Conservation (phyloP, 2,329 filamentous ascomycete species). For the Diaporthe batatas region DNA sequence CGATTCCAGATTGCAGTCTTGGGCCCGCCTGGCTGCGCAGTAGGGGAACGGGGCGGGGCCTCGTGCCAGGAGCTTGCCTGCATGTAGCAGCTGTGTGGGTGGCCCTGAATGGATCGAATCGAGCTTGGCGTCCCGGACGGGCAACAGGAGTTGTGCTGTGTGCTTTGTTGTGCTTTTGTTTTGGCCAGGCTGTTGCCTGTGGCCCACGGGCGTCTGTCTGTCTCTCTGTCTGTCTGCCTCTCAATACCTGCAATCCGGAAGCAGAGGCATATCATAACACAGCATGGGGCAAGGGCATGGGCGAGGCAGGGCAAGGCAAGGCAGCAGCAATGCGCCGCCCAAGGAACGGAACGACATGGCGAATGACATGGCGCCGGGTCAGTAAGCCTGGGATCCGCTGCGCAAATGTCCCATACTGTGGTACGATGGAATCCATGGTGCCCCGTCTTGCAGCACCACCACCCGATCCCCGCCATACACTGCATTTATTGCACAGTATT, state of each 20-base stretch:
- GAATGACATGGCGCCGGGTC: constrained; percentile 25
- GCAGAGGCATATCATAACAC: not conserved
- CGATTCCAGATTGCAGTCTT: constrained; percentile 33
- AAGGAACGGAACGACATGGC: constrained; percentile 11
- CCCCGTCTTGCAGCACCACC: not conserved
- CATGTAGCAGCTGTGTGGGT: constrained; percentile 7
- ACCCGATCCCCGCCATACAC: constrained; percentile 20
- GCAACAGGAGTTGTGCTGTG: constrained; percentile 22
- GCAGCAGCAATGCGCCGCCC: not conserved
- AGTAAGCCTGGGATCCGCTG: constrained; percentile 15
- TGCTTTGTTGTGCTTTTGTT: constrained; percentile 9
- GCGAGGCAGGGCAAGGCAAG: not conserved
- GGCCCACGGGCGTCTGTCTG: not conserved
- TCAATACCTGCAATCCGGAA: not conserved
- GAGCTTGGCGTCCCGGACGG: constrained; percentile 35
- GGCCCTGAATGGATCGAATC: constrained; percentile 26
- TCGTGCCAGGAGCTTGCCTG: constrained; percentile 26
- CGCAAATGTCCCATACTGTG: not conserved
- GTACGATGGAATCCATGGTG: too few species aligned
- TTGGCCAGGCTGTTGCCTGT: not conserved
- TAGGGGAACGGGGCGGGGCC: constrained; percentile 32
- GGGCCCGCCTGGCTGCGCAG: constrained; percentile 10
- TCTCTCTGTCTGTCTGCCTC: not conserved
- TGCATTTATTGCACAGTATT: not conserved
- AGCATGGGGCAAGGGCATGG: not conserved